Base-by-base conservation (phyloP, 768 basidiomycete species). In the Chiua virens region DNA sequence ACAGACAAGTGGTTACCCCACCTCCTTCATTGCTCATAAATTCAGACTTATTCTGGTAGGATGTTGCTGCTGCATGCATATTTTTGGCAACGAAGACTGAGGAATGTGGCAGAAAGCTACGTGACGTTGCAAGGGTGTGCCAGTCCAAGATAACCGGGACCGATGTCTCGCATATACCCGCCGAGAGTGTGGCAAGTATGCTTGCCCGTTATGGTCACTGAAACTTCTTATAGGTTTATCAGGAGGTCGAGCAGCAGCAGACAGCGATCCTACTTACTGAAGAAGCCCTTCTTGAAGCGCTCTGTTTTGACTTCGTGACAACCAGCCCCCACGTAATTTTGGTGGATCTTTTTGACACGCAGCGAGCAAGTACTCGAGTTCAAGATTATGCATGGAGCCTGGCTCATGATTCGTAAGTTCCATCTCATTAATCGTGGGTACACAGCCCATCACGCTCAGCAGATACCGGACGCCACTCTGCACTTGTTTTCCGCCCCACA, bases 31-130 rank as follows among this genome's bases (percentile, higher is more conserved):
- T 51, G 36, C 49, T 41, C 55, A 13, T 39, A 23, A 45, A 40
- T 49, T 55, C 58, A 54, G 42, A 45, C 52, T 18, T 42, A 25
- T 34, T 30, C 34, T 23, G 7, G 49, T 55, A 93, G 91, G 85
- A 90, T 57, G 85, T 91, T 37, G 90, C 92, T 25, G 90, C 88
- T 13, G 78, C 91, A 5, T 92, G 89, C 66, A 82, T 93, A 53
- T 93, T 93, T 62, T 78, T 93, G 51, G 88, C 91, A 1, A 91
- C 91, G n/a, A 93, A 93, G 68, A 92, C 89, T 1, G 91, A 93
- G 66, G 91, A 93, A 69, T 92, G 88, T 58, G 88, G 88, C 30
- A 76, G 91, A 45, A 93, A 92, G 63, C 78, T 93, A 14, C 78
- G 86, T n/a, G 91, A 93, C 60, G 88, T 92, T 22, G 87, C 91